Conservation (phyloP, 129 eudicot genomes). For the Flaveria linearis region DNA sequence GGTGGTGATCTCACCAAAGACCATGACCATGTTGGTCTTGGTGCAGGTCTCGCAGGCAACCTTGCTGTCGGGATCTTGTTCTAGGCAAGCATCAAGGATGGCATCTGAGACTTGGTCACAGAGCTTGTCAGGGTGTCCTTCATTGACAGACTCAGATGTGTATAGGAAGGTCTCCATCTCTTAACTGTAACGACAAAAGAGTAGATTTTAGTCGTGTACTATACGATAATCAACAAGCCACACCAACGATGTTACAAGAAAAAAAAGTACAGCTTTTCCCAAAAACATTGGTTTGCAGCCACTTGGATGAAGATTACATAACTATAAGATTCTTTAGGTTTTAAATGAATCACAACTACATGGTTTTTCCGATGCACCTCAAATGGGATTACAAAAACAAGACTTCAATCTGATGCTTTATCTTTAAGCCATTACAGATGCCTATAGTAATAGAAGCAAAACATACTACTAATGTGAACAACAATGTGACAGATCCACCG, state of each 20-base stretch:
- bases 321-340: neutral
- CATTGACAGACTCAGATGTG: constrained; percentile 48
- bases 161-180: constrained; percentile 56
- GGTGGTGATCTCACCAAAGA: constrained; percentile 52
- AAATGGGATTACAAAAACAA: no score
- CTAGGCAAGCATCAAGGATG: constrained; percentile 49
- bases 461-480: neutral
- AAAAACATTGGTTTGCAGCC: neutral
- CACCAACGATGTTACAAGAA: neutral
- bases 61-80: constrained; percentile 47
- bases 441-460: neutral
- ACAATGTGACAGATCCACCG: constrained; percentile 13
- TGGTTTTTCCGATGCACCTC: neutral
- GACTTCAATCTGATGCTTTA: no score
- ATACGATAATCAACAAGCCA: no score
- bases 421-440: neutral
- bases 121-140: constrained; percentile 51
- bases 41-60: constrained; percentile 52
- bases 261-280: neutral
- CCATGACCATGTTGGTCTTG: constrained; percentile 77
- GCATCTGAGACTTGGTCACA: constrained; percentile 55
- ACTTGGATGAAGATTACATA: neutral
- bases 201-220: neutral
- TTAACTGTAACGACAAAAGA: constrained; percentile 24
- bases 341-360: neutral